phyloP scores from a whole-genome alignment of 768 basidiomycete species.

The Paxillus rubicundulus region DNA sequence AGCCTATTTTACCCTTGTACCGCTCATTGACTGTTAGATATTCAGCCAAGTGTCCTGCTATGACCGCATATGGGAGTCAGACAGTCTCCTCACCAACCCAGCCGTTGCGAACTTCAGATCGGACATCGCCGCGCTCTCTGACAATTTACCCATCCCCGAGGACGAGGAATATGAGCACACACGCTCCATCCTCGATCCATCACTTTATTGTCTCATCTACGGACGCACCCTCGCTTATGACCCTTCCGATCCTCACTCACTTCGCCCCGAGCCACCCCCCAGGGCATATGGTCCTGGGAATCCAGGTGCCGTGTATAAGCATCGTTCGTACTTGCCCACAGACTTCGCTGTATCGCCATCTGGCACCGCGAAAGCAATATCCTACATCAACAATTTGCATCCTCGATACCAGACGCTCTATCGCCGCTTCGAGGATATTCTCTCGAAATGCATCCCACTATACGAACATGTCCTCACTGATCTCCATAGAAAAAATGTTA shows the following conservation, averaged over 20 bases:
- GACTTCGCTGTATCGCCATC: conserved; percentile 37
- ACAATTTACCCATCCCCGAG: conserved; percentile 1
- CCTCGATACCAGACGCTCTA: conserved; percentile 34
- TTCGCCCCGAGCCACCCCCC: conserved; percentile 30
- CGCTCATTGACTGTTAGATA: not conserved
- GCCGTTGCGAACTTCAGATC: conserved; percentile 17
- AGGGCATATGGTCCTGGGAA: conserved; percentile 20
- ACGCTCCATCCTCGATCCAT: conserved; percentile 40
- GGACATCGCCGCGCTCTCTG: conserved; percentile 23
- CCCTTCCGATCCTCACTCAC: conserved; percentile 11
- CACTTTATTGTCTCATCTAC: conserved; percentile 40
- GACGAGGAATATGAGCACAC: conserved; percentile 20
- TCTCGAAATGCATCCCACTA: conserved; percentile 42
- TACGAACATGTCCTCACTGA: conserved; percentile 55
- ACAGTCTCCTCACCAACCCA: conserved; percentile 20
- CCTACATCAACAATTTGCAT: conserved; percentile 57
- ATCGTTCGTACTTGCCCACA: conserved; percentile 45
- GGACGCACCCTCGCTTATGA: conserved; percentile 37
- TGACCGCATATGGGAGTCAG: conserved; percentile 53
- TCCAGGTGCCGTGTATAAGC: conserved; percentile 40
- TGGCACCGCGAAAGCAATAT: conserved; percentile 33
- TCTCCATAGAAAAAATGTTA: conserved; percentile 47
- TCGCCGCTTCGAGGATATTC: conserved; percentile 30
- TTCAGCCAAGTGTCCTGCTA: conserved; percentile 54
- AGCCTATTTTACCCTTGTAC: not conserved